Base-by-base conservation (phyloP, 2,329 filamentous ascomycete genomes). In the Madurella mycetomatis region DNA sequence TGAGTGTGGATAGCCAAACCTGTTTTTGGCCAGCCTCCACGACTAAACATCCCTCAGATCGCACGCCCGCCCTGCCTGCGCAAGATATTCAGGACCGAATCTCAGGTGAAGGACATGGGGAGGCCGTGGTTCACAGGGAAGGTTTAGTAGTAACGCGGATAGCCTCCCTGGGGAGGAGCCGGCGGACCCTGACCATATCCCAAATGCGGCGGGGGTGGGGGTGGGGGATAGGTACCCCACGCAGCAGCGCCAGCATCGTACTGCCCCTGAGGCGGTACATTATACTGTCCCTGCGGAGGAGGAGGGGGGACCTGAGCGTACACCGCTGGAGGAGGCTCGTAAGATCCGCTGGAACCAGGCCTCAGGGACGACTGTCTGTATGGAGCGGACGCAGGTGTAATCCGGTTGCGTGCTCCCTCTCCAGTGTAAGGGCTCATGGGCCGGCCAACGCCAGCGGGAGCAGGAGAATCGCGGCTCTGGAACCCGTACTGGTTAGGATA, bases 351-450 rank as follows among this genome's bases (percentile, higher is more conserved):
- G 5, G 73, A 74, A 5, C 76, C 78, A 2, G 78, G 75, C 12
- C 79, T 73, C 50, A 81, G 69, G 4, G 78, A 76, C 1, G 77
- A 79, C 63, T 76, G 80, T 53, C 78, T 73, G 65, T 82, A 82
- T 1, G 72, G 72, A 7, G 69, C 70, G 40, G 72, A 64, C 31
- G 69, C 67, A 44, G 73, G 69, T 17, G 70, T 64, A 31, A 76
- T 61, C 19, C 73, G 72, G 32, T 67, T 67, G 19, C 62, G 64
- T 25, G 64, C 61, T 15, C 66, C 67, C 16, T 72, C 72, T 18
- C 48, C 54, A 12, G 54, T 37, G 53, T 76, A 81, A 0, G 79
- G 78, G 60, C 78, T 80, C 11, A 72, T 61, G 2, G 77, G 75
- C 39, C 79, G 69, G 18, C 65, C 69, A 12, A 48, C 53, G 11